Evolutionary conservation across 306 rosid species (phyloP).

Genomic region (Malus asiatica): DNA sequence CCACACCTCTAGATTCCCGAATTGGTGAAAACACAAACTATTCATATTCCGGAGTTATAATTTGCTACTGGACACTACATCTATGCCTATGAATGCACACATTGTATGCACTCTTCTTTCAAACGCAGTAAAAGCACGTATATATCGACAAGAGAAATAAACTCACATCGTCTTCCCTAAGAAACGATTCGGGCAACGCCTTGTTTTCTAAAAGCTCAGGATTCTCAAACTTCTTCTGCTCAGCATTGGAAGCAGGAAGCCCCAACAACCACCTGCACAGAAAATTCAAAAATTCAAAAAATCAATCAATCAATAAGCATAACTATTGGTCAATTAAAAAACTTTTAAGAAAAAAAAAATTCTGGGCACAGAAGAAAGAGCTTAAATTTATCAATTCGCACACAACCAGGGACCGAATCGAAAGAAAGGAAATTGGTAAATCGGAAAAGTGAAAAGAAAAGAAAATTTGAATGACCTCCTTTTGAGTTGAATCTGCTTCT

Average conservation of each 20-base stretch:
- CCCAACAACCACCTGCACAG: slow-evolving; percentile 72
- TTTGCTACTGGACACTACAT: no score
- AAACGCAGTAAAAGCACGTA: neutral
- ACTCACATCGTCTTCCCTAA: slow-evolving; percentile 81
- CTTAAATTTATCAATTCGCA: neutral
- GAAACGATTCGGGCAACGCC: slow-evolving; percentile 52
- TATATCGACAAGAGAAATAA: neutral
- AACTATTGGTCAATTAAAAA: no score
- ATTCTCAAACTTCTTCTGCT: slow-evolving; percentile 25
- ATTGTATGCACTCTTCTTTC: neutral
- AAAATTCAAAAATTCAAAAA: neutral
- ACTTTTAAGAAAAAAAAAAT: no score
- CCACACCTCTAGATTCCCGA: neutral
- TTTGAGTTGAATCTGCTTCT: slow-evolving; percentile 45
- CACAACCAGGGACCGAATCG: neutral
- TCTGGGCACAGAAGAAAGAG: neutral
- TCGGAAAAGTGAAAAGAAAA: no score
- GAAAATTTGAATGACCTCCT: slow-evolving; percentile 31
- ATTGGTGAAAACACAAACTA: neutral
- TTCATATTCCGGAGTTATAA: neutral
- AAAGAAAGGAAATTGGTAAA: neutral
- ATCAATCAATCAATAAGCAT: neutral
- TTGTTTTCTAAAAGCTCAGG: slow-evolving; percentile 31
- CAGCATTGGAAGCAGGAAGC: slow-evolving; percentile 26
- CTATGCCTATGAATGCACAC: neutral